Evolutionary conservation across 1,284 basidiomycete genomes (phyloP), one percentile per base, ranked within the genome.

Genomic region (Leccinum ponderosum): DNA sequence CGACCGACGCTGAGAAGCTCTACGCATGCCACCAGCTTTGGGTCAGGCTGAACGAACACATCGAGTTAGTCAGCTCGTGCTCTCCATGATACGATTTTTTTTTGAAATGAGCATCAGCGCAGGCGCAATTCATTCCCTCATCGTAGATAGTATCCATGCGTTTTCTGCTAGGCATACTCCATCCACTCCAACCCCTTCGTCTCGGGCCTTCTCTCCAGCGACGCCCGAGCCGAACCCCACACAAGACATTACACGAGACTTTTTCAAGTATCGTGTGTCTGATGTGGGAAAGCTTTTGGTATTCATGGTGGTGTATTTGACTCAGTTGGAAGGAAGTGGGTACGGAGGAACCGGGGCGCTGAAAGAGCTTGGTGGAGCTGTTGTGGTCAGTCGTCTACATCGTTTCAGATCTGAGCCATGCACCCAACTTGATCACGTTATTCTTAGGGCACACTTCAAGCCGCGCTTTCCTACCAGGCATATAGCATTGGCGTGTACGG

Each of bases 1-100:
- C 87, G 27, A 84, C 83, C n/a, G 91, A 98, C 72, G 93, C 94
- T 2, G 95, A 98, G 77, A 93, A 94, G 67, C 78, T 98, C 12
- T 89, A 90, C 63, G 90, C 93, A 1, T 89, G 87, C 4, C 84
- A 89, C 61, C 89, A 93, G 44, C 78, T 98, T 17, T 99, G 97
- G 97, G 72, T 87, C 29, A 82, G 84, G 66, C 87, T 95, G 71
- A 95, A 95, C 69, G 84, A 89, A 27, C 78, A 83, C 27, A 77
- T 89, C n/a, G 77, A 81, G 87, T 90, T 70, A 58, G 86, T 75
- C 25, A 25, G 51, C 39, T 54, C 11, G 35, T 20, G 14, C n/a
- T 53, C 50, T 37, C 25, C 7, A 2, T 54, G 31, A 56, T 25
- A 52, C 55, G 27, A n/a, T 59, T 44, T 12, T 29, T 29, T 55